Percentiles rank a stretch among this genome's conserved stretches.
Conservation (phyloP, 2,329 filamentous ascomycete genomes). For the Aureobasidium pullulans region DNA sequence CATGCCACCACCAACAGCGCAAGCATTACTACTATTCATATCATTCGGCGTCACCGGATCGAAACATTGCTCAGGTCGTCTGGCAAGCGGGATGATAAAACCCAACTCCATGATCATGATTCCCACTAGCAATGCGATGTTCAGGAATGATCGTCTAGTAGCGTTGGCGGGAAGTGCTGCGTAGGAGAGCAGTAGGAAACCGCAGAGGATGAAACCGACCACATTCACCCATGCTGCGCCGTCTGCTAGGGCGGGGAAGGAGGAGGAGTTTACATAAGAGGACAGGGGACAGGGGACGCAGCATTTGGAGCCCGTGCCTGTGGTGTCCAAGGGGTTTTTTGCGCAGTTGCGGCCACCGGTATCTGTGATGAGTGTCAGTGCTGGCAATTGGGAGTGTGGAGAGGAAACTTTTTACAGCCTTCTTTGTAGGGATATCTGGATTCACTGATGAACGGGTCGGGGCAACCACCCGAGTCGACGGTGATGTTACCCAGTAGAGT, state of each 20-base stretch:
- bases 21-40: constrained; percentile 66
- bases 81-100: constrained; percentile 73
- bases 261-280: constrained; percentile 58
- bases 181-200: constrained; percentile 71
- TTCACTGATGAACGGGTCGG: constrained; percentile 23
- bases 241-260: constrained; percentile 50
- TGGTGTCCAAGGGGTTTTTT: constrained; percentile 19
- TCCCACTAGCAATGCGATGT: constrained; percentile 65
- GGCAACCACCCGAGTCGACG: constrained; percentile 21
- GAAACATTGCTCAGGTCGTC: constrained; percentile 66
- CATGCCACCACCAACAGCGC: constrained; percentile 72
- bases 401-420: constrained; percentile 19
- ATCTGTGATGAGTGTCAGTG: constrained; percentile 13
- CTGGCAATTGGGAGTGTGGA: no score
- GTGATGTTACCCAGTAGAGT: constrained; percentile 17
- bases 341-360: constrained; percentile 22
- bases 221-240: constrained; percentile 75
- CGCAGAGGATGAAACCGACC: constrained; percentile 59
- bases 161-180: constrained; percentile 67
- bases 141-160: constrained; percentile 79
- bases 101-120: constrained; percentile 72
- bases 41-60: constrained; percentile 80
- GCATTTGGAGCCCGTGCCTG: constrained; percentile 40
- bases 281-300: constrained; percentile 80
- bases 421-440: constrained; percentile 19